Percentiles rank a stretch among this genome's conserved stretches.
These are phyloP conservation scores for Microascus cirrosus DNA, from an alignment of 2,329 filamentous ascomycete genomes.

Conservation along the genomic window DNA sequence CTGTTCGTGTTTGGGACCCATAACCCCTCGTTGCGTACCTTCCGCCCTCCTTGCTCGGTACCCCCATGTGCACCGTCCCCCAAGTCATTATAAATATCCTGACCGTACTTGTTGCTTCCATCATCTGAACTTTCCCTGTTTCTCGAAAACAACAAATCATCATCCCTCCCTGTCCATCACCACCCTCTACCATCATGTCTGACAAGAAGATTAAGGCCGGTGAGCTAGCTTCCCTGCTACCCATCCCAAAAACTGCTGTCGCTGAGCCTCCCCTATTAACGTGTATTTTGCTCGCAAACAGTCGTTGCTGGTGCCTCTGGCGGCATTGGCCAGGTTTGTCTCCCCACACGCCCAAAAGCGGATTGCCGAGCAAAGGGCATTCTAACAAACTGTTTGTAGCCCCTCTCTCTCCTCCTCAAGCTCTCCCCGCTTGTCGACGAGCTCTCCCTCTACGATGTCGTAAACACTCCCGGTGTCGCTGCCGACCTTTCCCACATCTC, in stretches of 20 bases:
- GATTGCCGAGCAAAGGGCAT: not conserved
- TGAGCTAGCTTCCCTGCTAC: constrained; percentile 19
- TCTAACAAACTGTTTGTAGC: constrained; percentile 37
- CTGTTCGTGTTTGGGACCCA: not conserved
- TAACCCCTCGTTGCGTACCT: constrained; percentile 2
- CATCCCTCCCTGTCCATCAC: not conserved
- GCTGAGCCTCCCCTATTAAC: not conserved
- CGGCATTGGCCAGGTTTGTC: constrained; percentile 86
- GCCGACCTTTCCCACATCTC: constrained; percentile 97
- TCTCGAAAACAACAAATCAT: not conserved
- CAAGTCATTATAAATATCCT: constrained; percentile 3
- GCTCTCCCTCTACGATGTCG: constrained; percentile 97
- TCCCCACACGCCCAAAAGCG: not conserved
- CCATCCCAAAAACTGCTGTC: not conserved
- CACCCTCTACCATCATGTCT: constrained; percentile 4
- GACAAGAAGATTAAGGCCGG: constrained; percentile 50
- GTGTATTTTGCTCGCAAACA: constrained; percentile 16
- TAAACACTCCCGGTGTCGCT: constrained; percentile 94
- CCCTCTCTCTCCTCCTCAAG: constrained; percentile 93
- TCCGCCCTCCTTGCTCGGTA: constrained; percentile 2
- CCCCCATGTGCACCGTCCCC: constrained; percentile 3
- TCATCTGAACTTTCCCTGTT: not conserved
- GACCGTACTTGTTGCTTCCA: not conserved
- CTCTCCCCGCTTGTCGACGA: constrained; percentile 77
- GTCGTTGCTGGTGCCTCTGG: constrained; percentile 91